These are phyloP conservation scores for Penicillium fuscoglaucum DNA, from an alignment of 2,329 filamentous ascomycete genomes.

Conservation along the genomic window DNA sequence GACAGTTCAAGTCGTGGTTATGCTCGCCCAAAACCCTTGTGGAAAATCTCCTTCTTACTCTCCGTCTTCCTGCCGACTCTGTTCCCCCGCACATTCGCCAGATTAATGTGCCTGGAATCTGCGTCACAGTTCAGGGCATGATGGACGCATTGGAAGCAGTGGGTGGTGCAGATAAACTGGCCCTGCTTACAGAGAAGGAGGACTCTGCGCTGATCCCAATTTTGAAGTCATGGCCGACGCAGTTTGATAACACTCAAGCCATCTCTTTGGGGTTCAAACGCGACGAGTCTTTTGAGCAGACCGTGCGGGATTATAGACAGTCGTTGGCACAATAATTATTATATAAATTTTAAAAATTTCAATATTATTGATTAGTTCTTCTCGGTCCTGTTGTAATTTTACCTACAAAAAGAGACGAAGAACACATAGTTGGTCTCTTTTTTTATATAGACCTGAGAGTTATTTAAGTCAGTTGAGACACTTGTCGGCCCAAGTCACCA, in stretches of 20 bases:
- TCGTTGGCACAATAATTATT: slow-evolving; percentile 19
- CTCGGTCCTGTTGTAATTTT: background rate
- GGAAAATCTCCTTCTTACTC: slow-evolving; percentile 54
- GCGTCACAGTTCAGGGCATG: slow-evolving; percentile 57
- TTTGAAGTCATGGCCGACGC: slow-evolving; percentile 57
- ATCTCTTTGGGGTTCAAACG: slow-evolving; percentile 53
- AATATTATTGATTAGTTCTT: background rate
- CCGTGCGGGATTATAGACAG: slow-evolving; percentile 59
- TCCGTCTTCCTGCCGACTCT: slow-evolving; percentile 46
- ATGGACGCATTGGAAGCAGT: slow-evolving; percentile 57
- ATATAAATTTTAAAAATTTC: background rate
- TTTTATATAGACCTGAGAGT: background rate
- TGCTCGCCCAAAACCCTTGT: slow-evolving; percentile 56
- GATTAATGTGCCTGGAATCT: slow-evolving; percentile 59
- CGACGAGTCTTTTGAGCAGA: slow-evolving; percentile 55
- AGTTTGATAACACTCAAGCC: slow-evolving; percentile 55
- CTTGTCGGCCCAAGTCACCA: background rate
- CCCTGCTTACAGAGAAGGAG: slow-evolving; percentile 54
- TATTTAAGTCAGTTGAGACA: background rate
- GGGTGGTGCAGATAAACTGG: slow-evolving; percentile 54
- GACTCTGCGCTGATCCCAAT: slow-evolving; percentile 54
- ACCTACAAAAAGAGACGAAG: background rate
- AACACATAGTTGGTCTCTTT: background rate
- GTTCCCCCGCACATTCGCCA: slow-evolving; percentile 50
- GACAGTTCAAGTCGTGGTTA: slow-evolving; percentile 55